Conservation (phyloP, 2,329 filamentous ascomycete genomes). For the Botrytis hyacinthi region DNA sequence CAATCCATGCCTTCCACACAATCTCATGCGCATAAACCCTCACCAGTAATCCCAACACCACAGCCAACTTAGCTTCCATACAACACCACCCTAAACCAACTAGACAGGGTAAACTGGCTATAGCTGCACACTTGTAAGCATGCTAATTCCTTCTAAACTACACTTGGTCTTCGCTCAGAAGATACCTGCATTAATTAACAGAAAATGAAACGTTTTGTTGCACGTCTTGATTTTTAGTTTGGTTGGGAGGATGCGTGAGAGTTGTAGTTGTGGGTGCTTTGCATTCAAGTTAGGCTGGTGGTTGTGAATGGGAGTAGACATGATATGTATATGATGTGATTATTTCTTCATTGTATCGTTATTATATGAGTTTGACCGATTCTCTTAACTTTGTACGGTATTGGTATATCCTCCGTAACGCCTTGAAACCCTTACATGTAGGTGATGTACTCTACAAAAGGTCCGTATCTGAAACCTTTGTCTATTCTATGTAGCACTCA, state of each 20-base stretch:
- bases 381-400: not conserved
- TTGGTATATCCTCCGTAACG: constrained; percentile 7
- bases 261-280: constrained; percentile 12
- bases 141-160: not conserved
- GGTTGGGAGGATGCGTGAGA: not conserved
- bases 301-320: not conserved
- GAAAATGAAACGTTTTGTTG: constrained; percentile 16
- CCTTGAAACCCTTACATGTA: not conserved
- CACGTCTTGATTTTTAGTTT: constrained; percentile 20
- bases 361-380: not conserved
- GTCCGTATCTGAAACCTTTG: not conserved
- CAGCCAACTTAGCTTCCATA: not conserved
- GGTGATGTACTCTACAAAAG: constrained; percentile 1
- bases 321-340: not conserved
- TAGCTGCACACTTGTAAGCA: constrained; percentile 3
- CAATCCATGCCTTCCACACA: constrained; percentile 5
- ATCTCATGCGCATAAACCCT: not conserved
- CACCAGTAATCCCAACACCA: not conserved
- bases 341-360: constrained; percentile 7
- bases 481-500: constrained; percentile 28
- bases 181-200: not conserved
- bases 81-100: constrained; percentile 1
- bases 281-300: not conserved
- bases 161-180: not conserved
- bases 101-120: constrained; percentile 1